Conservation (phyloP, 169 alveolate species). For the Plasmodium ovale region DNA sequence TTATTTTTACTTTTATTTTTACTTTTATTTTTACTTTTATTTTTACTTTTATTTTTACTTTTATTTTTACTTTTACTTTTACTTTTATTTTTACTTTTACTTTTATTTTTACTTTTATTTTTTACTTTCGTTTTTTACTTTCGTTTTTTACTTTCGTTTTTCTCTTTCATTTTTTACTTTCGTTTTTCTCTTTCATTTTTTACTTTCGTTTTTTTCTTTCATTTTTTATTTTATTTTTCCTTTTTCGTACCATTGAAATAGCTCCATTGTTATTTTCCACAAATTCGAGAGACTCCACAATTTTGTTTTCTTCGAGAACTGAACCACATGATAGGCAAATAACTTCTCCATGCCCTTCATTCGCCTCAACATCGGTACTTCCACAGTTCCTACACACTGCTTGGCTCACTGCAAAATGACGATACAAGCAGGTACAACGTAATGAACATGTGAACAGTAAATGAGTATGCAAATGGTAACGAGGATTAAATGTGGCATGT, state of each 20-base stretch:
- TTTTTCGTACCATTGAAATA: constrained; percentile 78
- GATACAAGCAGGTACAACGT: neutral
- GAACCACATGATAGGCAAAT: constrained; percentile 91
- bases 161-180: too few species aligned
- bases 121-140: too few species aligned
- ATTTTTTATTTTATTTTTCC: neutral
- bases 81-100: too few species aligned
- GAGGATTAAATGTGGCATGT: too few species aligned
- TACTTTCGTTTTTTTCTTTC: too few species aligned
- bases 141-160: too few species aligned
- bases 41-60: too few species aligned
- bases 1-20: too few species aligned
- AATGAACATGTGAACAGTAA: neutral
- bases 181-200: too few species aligned
- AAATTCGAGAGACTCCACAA: constrained; percentile 88
- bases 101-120: too few species aligned
- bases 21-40: too few species aligned
- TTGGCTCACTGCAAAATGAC: constrained; percentile 30
- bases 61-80: too few species aligned
- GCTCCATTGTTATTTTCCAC: constrained; percentile 88
- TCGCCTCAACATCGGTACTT: constrained; percentile 72
- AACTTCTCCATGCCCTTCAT: constrained; percentile 89
- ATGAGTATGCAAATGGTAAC: neutral
- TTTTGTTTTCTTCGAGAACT: constrained; percentile 89
- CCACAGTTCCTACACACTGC: constrained; percentile 39